Conservation (phyloP, 768 basidiomycete species). For the Gautieria morchelliformis region DNA sequence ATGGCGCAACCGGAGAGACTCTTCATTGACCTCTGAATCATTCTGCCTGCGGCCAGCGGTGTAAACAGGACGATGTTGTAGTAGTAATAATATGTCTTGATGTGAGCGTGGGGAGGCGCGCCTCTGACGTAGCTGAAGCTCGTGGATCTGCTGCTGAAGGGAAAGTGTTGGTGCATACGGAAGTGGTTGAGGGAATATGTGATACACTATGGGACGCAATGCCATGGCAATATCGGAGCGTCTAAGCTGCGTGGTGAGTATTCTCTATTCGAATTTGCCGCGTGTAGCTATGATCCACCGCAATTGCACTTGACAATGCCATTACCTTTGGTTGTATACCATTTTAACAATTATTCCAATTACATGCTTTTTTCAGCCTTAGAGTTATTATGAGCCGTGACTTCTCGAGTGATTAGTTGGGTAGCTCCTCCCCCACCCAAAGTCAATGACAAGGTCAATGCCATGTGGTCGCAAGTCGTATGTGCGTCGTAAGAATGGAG, state of each 20-base stretch:
- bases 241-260: too few species aligned
- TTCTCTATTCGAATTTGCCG: too few species aligned
- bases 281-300: too few species aligned
- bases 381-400: too few species aligned
- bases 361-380: too few species aligned
- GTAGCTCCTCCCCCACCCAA: conserved; percentile 44
- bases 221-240: neutral
- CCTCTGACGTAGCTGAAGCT: conserved; percentile 47
- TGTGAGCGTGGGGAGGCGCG: conserved; percentile 29
- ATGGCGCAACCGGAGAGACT: conserved; percentile 52
- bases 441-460: conserved; percentile 62
- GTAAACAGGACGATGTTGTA: conserved; percentile 91
- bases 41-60: conserved; percentile 88
- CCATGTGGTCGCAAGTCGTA: conserved; percentile 70
- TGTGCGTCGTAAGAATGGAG: conserved; percentile 31
- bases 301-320: too few species aligned
- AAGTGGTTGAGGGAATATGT: conserved; percentile 68
- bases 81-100: conserved; percentile 61
- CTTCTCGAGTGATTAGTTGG: neutral
- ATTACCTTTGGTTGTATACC: too few species aligned
- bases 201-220: conserved; percentile 52
- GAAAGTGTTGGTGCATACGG: conserved; percentile 62
- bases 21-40: conserved; percentile 40
- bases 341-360: too few species aligned
- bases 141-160: conserved; percentile 64